Conservation (phyloP, 495 filamentous ascomycete genomes). For the Coniosporium apollinis region DNA sequence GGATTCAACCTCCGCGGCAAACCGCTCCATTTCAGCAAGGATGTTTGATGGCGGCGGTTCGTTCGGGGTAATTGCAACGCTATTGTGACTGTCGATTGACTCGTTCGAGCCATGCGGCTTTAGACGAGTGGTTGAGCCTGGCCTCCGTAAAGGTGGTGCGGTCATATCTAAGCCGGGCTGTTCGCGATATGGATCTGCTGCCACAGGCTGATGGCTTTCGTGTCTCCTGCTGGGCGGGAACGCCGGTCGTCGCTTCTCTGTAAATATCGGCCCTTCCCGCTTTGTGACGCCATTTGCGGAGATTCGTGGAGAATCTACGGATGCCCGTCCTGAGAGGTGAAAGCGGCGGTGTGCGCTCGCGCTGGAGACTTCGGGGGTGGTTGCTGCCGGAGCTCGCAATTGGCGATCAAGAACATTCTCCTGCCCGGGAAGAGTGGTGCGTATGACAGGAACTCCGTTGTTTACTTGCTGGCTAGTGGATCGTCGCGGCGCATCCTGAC, state of each 20-base stretch:
- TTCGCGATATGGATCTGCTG: neutral
- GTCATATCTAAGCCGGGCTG: no score
- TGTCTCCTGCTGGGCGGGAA: neutral
- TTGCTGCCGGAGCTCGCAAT: neutral
- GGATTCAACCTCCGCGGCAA: slow-evolving; percentile 8
- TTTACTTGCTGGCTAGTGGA: neutral
- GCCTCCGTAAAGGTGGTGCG: no score
- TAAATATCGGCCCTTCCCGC: slow-evolving; percentile 1
- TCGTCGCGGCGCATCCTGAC: neutral
- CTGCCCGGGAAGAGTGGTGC: neutral
- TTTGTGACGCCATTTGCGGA: neutral
- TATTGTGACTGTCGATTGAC: slow-evolving; percentile 16
- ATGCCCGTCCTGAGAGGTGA: neutral
- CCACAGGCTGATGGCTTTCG: neutral
- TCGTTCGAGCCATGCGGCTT: neutral
- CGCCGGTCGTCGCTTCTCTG: neutral
- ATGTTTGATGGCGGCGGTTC: slow-evolving; percentile 13
- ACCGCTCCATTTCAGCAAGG: slow-evolving; percentile 9
- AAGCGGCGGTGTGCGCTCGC: neutral
- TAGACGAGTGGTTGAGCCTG: no score
- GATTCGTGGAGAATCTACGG: neutral
- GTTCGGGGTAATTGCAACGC: slow-evolving; percentile 1
- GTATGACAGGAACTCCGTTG: neutral
- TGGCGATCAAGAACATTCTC: neutral
- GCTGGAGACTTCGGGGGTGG: neutral